Conservation (phyloP, 805 yeast species). For the Myxozyma melibiosi region DNA sequence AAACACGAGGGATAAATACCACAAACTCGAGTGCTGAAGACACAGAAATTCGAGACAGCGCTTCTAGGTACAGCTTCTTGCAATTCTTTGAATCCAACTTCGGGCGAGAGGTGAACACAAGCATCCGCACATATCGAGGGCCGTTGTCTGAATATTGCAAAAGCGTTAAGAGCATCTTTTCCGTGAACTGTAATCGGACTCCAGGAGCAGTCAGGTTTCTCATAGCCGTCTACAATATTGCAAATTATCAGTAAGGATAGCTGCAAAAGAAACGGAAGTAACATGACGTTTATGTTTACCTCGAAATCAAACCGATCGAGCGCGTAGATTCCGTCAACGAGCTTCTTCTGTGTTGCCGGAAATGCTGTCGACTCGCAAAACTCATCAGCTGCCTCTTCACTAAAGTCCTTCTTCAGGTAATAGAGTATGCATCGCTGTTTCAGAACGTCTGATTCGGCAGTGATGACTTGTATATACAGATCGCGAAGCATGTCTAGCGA, state of each 20-base stretch:
- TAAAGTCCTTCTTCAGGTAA: conserved; percentile 22
- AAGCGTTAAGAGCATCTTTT: conserved; percentile 19
- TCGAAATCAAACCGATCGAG: conserved; percentile 26
- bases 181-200: conserved; percentile 24
- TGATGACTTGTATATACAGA: conserved; percentile 12
- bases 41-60: conserved; percentile 17
- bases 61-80: conserved; percentile 15
- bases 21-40: conserved; percentile 20
- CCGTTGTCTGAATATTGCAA: conserved; percentile 17
- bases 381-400: conserved; percentile 1
- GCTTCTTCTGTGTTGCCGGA: conserved; percentile 15
- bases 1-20: conserved; percentile 2
- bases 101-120: conserved; percentile 13
- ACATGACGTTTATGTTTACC: background rate
- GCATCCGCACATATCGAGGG: conserved; percentile 15
- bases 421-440: conserved; percentile 27
- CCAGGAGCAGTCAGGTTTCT: conserved; percentile 23
- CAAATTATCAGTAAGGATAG: background rate
- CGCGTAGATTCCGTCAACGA: conserved; percentile 26
- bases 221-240: conserved; percentile 14
- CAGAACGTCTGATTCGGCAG: conserved; percentile 14
- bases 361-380: conserved; percentile 13
- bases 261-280: background rate
- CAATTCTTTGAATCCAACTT: conserved; percentile 8
- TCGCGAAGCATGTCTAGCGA: conserved; percentile 12